A percentile compares a stretch with the other conserved stretches of the same genome.
These are phyloP conservation scores for Zalaria sp. DNA, from an alignment of 2,329 filamentous ascomycete species.

Conservation along the genomic window DNA sequence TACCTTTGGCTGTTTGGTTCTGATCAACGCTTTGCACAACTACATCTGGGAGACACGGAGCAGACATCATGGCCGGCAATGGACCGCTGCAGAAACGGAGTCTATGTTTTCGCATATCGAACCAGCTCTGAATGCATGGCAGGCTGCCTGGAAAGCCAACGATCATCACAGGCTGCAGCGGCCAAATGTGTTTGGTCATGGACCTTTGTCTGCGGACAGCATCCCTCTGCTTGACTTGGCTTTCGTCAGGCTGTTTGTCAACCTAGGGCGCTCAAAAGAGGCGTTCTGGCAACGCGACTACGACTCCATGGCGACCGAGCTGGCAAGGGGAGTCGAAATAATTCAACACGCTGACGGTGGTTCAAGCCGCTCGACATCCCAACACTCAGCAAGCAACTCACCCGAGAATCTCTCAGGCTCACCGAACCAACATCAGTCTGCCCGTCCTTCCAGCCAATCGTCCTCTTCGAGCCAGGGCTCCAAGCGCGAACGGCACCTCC, in stretches of 20 bases:
- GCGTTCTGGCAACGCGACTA: slow-evolving; percentile 90
- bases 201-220: slow-evolving; percentile 76
- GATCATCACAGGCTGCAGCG: slow-evolving; percentile 71
- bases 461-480: slow-evolving; percentile 10
- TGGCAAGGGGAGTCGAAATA: slow-evolving; percentile 64
- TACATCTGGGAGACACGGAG: slow-evolving; percentile 98
- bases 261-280: slow-evolving; percentile 82
- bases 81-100: slow-evolving; percentile 86
- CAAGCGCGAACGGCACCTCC: slow-evolving; percentile 65
- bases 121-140: slow-evolving; percentile 86
- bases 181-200: slow-evolving; percentile 68
- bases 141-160: slow-evolving; percentile 79
- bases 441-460: slow-evolving; percentile 12
- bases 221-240: slow-evolving; percentile 85
- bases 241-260: slow-evolving; percentile 84
- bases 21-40: slow-evolving; percentile 92
- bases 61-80: slow-evolving; percentile 72
- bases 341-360: slow-evolving; percentile 50
- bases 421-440: background rate
- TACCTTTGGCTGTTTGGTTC: slow-evolving; percentile 77
- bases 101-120: slow-evolving; percentile 94
- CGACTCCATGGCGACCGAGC: slow-evolving; percentile 78
- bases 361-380: slow-evolving; percentile 1
- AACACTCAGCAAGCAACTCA: slow-evolving; percentile 25
- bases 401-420: slow-evolving; percentile 25